phyloP scores from a whole-genome alignment of 371 early-diverging fungal genomes.

The Apophysomyces variabilis region DNA sequence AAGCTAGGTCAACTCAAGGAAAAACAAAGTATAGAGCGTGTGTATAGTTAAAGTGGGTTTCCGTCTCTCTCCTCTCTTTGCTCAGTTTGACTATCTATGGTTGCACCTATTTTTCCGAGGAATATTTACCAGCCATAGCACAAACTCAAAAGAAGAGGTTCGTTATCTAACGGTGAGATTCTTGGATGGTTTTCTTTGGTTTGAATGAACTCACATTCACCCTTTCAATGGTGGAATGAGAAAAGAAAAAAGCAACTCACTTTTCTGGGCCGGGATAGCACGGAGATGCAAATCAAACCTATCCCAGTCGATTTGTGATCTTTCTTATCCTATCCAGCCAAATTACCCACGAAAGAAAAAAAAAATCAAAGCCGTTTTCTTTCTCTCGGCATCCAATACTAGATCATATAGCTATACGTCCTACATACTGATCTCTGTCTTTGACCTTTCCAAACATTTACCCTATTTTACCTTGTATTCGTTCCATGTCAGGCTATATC shows the following conservation, averaged over 20 bases:
- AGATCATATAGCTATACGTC: no score
- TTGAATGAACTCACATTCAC: slow-evolving; percentile 4
- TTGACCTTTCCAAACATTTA: no score
- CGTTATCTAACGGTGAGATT: background rate
- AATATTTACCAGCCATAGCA: slow-evolving; percentile 11
- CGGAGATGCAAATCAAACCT: slow-evolving; percentile 3
- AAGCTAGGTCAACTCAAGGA: background rate
- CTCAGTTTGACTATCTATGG: background rate
- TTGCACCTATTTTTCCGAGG: no score
- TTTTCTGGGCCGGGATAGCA: background rate
- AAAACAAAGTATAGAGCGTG: background rate
- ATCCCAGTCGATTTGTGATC: background rate
- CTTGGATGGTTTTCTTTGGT: background rate
- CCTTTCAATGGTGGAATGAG: slow-evolving; percentile 1
- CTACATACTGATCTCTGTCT: no score
- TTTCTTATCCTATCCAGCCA: background rate
- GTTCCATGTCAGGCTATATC: no score
- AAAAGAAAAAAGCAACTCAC: background rate
- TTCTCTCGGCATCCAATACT: no score
- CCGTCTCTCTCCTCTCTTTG: background rate
- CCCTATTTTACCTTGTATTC: no score
- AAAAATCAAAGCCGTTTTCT: background rate
- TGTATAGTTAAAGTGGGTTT: background rate
- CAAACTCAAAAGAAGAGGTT: background rate
- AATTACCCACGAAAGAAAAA: background rate